phyloP scores from a whole-genome alignment of 1,284 basidiomycete genomes.

The Phylloboletellus chloephorus region DNA sequence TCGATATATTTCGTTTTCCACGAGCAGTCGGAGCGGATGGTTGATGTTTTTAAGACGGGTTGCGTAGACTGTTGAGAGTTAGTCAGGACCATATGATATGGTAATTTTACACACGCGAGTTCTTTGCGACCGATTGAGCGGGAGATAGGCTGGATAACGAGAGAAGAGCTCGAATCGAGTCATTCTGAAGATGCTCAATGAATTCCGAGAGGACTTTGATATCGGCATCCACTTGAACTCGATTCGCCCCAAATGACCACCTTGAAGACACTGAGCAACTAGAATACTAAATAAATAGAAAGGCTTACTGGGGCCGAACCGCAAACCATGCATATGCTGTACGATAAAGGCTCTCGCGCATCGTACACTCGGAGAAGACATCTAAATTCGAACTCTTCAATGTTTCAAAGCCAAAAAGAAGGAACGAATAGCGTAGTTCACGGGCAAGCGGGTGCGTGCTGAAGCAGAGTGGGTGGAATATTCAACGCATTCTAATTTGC shows the following conservation, averaged over 20 bases:
- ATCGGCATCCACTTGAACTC: constrained; percentile 86
- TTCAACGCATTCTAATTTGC: not conserved
- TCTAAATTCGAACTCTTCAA: constrained; percentile 87
- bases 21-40: constrained; percentile 71
- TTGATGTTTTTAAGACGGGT: constrained; percentile 59
- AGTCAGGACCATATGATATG: constrained; percentile 3
- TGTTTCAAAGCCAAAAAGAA: constrained; percentile 91
- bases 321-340: constrained; percentile 91
- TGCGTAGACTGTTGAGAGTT: constrained; percentile 45
- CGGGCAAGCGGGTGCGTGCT: constrained; percentile 91
- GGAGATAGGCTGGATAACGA: constrained; percentile 68
- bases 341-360: constrained; percentile 75
- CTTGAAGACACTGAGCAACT: constrained; percentile 36
- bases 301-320: constrained; percentile 75
- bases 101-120: constrained; percentile 38
- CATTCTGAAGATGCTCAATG: constrained; percentile 68
- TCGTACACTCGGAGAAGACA: constrained; percentile 70
- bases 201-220: constrained; percentile 86
- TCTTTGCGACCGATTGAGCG: constrained; percentile 42
- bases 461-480: constrained; percentile 4
- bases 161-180: constrained; percentile 61
- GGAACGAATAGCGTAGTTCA: constrained; percentile 83
- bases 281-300: not conserved
- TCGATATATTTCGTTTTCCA: constrained; percentile 87
- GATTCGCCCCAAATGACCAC: constrained; percentile 93